phyloP scores from a whole-genome alignment of 768 basidiomycete species.

The Auricularia cornea region DNA sequence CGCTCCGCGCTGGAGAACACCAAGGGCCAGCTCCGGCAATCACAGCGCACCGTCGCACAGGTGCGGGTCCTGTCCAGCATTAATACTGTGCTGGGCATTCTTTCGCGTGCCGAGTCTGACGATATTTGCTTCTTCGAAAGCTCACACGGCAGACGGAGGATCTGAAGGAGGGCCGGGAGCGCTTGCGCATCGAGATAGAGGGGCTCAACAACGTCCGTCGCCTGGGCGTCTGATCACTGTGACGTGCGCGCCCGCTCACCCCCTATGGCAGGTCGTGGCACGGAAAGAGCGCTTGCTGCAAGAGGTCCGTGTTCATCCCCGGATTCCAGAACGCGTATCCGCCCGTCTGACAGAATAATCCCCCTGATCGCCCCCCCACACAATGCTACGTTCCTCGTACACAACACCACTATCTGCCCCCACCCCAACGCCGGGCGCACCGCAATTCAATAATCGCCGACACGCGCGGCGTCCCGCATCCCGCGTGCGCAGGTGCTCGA shows the following conservation, averaged over 20 bases:
- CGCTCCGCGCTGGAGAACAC: slow-evolving; percentile 81
- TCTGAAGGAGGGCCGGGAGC: slow-evolving; percentile 77
- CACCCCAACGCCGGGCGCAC: too few species aligned
- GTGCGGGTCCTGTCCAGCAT: too few species aligned
- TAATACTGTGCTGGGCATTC: too few species aligned
- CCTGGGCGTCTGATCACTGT: too few species aligned
- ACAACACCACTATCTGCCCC: too few species aligned
- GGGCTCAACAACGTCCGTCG: slow-evolving; percentile 70
- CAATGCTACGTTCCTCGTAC: too few species aligned
- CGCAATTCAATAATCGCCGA: too few species aligned
- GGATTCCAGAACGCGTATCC: too few species aligned
- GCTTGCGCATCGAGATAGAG: slow-evolving; percentile 77
- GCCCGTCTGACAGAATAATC: too few species aligned
- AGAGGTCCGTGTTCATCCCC: slow-evolving; percentile 69
- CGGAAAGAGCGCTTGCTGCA: slow-evolving; percentile 81
- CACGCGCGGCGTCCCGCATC: too few species aligned
- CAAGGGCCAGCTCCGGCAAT: slow-evolving; percentile 68
- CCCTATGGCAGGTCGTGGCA: slow-evolving; percentile 35
- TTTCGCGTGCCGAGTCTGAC: background rate
- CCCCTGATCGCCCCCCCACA: too few species aligned
- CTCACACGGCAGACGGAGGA: slow-evolving; percentile 82
- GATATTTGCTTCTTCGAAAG: slow-evolving; percentile 3
- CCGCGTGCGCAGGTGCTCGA: slow-evolving; percentile 52
- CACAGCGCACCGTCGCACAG: slow-evolving; percentile 76
- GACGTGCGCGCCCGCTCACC: background rate